A percentile compares a stretch with the other conserved stretches of the same genome.
Conservation (phyloP, 768 basidiomycete genomes). For the Suillus hirtellus region DNA sequence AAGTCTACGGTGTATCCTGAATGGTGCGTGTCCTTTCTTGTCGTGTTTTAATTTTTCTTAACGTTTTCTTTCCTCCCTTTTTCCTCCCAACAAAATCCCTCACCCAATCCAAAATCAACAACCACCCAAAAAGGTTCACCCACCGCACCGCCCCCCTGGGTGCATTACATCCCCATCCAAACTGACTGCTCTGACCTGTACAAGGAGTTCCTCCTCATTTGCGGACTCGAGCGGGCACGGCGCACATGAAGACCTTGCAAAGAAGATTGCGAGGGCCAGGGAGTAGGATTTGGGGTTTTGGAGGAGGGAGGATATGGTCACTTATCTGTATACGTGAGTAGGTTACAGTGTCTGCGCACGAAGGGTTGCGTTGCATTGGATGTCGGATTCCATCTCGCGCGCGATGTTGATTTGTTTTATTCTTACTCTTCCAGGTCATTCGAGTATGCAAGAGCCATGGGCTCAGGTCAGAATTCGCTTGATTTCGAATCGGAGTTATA, state of each 20-base stretch:
- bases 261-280: conserved; percentile 52
- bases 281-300: conserved; percentile 54
- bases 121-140: conserved; percentile 38
- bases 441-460: conserved; percentile 54
- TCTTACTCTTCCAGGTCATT: conserved; percentile 37
- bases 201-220: conserved; percentile 68
- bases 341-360: neutral
- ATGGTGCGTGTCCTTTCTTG: conserved; percentile 40
- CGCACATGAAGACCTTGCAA: conserved; percentile 58
- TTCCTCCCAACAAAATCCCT: too few relatives aligned
- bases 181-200: conserved; percentile 63
- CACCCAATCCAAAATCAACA: too few relatives aligned
- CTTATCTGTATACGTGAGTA: conserved; percentile 52
- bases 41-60: too few relatives aligned
- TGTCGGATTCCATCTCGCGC: too few relatives aligned
- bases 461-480: conserved; percentile 41
- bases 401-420: neutral
- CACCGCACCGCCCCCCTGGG: conserved; percentile 58
- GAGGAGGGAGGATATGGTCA: conserved; percentile 55
- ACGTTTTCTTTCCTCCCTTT: neutral
- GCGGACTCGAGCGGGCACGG: conserved; percentile 57
- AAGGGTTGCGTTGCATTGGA: too few relatives aligned
- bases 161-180: conserved; percentile 67
- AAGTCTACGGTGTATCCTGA: conserved; percentile 69
- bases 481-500: neutral